Evolutionary conservation across 768 basidiomycete species (phyloP), one percentile per base, ranked within the genome.

Genomic region (Gloeostereum incarnatum): DNA sequence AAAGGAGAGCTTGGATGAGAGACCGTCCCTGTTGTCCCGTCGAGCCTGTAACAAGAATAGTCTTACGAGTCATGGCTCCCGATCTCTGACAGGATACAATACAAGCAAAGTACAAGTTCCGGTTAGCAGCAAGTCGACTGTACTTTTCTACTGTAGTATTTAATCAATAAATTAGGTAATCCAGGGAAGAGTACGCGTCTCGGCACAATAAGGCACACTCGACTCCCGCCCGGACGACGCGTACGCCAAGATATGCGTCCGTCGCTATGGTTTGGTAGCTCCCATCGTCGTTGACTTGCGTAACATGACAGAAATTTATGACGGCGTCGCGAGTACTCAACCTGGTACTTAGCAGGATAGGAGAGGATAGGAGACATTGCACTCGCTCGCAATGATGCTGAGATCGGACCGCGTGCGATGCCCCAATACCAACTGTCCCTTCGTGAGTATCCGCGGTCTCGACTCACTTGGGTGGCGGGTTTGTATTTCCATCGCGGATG

Each of bases 1-100:
- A 45, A 31, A 36, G 45, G 13, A 59, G 48, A 18, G 60, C 50
- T 4, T 49, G 35, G 35, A 65, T 57, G 17, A 65, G 35, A 1
- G 62, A 54, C 20, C 41, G 36, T 10, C 63, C 63, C 53, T 65
- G 63, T 34, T 53, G 54, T 10, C 63, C 63, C 10, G 63, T 65
- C 7, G 63, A 60, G 1, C 63, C 63, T 18, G 51, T 49, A 26
- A 65, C 56, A 6, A 65, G 52, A 18, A 63, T 53, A 7, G 45
- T 31, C 31, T 38, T 43, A 2, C 7, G 19, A 18, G 39, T 8
- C 39, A 40, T 44, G n/a, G n/a, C n/a, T n/a, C n/a, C n/a, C n/a
- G n/a, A n/a, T n/a, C n/a, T n/a, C n/a, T n/a, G n/a, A n/a, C n/a
- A n/a, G n/a, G n/a, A n/a, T n/a, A n/a, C n/a, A n/a, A n/a, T n/a